Conservation (phyloP, 169 alveolate genomes). For the Sarcocystis neurona region DNA sequence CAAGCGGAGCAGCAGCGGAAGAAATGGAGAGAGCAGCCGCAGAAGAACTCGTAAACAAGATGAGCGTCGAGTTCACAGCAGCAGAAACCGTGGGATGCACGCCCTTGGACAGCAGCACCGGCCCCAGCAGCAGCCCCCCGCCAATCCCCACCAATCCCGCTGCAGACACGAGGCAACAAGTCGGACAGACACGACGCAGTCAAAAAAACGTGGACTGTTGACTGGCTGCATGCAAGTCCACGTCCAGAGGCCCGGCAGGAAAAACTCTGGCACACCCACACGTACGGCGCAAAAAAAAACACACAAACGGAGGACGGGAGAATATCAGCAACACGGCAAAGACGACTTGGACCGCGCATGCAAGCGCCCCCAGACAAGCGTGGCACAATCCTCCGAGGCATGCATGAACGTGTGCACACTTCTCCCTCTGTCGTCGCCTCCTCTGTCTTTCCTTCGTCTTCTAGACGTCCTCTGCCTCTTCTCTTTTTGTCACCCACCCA, state of each 20-base stretch:
- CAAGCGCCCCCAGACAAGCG: too few relatives aligned
- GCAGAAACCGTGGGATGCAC: conserved; percentile 73
- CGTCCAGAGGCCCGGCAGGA: not conserved
- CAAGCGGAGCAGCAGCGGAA: conserved; percentile 52
- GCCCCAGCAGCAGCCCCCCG: conserved; percentile 76
- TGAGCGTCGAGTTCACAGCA: conserved; percentile 56
- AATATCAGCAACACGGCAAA: too few relatives aligned
- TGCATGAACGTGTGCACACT: too few relatives aligned
- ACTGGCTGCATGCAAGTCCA: not conserved
- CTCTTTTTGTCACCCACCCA: too few relatives aligned
- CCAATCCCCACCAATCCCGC: conserved; percentile 78
- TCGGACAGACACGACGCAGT: not conserved
- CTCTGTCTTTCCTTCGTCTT: too few relatives aligned
- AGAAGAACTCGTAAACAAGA: conserved; percentile 54
- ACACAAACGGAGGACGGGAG: not conserved
- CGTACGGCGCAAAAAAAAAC: not conserved
- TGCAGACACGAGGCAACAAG: not conserved
- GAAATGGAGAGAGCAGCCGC: conserved; percentile 54
- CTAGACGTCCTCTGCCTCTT: too few relatives aligned
- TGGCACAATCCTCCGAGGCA: too few relatives aligned
- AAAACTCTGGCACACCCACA: not conserved
- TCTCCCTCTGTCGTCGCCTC: too few relatives aligned
- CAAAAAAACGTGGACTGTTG: not conserved
- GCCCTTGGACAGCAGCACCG: conserved; percentile 71
- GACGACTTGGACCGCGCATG: too few relatives aligned